Evolutionary conservation across 192 early-diverging fungal genomes (phyloP).

Genomic region (Lobosporangium transversale): DNA sequence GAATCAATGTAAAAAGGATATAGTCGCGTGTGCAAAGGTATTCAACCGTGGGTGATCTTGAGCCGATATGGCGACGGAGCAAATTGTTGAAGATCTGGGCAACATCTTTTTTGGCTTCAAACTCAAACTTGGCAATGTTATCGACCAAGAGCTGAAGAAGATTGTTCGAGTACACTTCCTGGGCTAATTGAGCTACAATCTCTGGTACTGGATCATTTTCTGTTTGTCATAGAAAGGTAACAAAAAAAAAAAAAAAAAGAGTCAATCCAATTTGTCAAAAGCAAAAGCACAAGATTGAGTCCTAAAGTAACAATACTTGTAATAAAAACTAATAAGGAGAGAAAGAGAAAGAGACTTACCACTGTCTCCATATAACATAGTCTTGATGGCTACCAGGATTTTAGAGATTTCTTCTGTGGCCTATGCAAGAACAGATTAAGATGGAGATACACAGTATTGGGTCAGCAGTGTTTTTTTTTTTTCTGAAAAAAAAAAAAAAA

Average conservation of each 20-base stretch:
- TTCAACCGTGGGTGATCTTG: slow-evolving; percentile 95
- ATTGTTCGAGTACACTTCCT: slow-evolving; percentile 95
- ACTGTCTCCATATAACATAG: slow-evolving; percentile 94
- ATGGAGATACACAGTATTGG: background rate
- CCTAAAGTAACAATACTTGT: no score
- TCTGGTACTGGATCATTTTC: slow-evolving; percentile 89
- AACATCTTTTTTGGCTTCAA: slow-evolving; percentile 98
- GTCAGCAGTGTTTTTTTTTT: no score
- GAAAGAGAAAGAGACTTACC: slow-evolving; percentile 68
- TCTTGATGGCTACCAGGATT: slow-evolving; percentile 92
- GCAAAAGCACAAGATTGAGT: no score
- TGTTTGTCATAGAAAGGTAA: slow-evolving; percentile 31
- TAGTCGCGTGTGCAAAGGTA: slow-evolving; percentile 88
- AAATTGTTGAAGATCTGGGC: slow-evolving; percentile 98
- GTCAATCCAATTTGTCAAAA: no score
- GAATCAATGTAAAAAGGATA: slow-evolving; percentile 83
- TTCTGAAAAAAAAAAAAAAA: no score
- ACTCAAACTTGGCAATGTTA: slow-evolving; percentile 95
- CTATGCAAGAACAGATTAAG: slow-evolving; percentile 54
- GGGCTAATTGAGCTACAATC: slow-evolving; percentile 91
- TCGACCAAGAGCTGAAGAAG: slow-evolving; percentile 86
- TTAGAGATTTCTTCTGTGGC: slow-evolving; percentile 98
- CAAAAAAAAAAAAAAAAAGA: background rate
- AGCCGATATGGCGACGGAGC: slow-evolving; percentile 92
- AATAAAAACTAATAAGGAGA: no score